Conservation (phyloP, 768 basidiomycete genomes). For the Chalciporus piperatus region DNA sequence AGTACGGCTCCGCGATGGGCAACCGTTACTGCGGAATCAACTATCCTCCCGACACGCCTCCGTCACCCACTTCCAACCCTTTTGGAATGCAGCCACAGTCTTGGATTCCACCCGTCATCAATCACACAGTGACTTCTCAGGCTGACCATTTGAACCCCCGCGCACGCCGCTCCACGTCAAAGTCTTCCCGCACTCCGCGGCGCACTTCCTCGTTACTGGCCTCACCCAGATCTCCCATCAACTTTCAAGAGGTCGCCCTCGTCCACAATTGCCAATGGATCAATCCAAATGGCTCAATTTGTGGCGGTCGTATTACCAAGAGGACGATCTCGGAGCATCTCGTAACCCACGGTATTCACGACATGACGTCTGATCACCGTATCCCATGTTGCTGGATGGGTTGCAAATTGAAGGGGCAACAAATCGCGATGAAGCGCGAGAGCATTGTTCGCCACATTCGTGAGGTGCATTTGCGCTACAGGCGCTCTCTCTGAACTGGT, state of each 20-base stretch:
- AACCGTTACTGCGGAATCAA: no score
- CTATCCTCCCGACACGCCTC: no score
- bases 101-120: background rate
- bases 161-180: background rate
- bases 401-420: slow-evolving; percentile 2
- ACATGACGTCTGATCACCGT: fast-evolving
- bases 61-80: background rate
- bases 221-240: background rate
- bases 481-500: background rate
- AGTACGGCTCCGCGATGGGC: no score
- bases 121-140: background rate
- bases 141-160: background rate
- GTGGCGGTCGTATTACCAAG: background rate
- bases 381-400: slow-evolving; percentile 9
- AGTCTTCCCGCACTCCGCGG: background rate
- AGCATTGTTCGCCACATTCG: slow-evolving; percentile 14
- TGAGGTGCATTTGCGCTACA: slow-evolving; percentile 13
- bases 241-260: background rate
- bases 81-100: background rate
- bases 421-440: slow-evolving; percentile 8
- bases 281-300: background rate
- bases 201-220: slow-evolving; percentile 3
- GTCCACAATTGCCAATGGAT: slow-evolving; percentile 10
- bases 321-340: slow-evolving; percentile 9
- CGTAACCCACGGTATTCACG: background rate